Base-by-base conservation (phyloP, 306 rosid genomes). In the Prosopis cineraria region DNA sequence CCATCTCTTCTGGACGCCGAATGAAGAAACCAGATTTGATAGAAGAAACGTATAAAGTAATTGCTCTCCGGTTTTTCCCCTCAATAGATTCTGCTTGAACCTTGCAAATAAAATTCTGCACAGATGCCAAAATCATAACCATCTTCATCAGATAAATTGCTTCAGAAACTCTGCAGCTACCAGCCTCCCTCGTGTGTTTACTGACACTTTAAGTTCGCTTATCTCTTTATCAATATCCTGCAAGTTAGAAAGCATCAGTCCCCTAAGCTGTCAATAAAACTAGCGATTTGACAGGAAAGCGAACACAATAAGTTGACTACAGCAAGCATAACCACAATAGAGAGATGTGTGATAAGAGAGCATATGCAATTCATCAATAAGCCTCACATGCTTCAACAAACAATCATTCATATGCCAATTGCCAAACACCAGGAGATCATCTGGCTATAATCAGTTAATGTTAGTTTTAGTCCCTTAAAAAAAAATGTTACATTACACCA, bases 161-260 rank as follows among this genome's bases (percentile, higher is more conserved):
- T 91, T 92, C 87, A 95, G 78, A 84, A 92, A 95, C 87, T 92
- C 98, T 2, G 98, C 87, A 39, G 98, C 98, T 29, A 92, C 98
- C 41, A 95, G 93, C 89, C 98, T 92, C 75, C 98, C 98, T 24
- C 98, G 72, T 6, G 98, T 95, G 86, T 95, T 92, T 78, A 95
- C 93, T 1, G 98, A 92, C 97, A 92, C 88, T 86, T 95, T 95
- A 50, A 92, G 94, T 74, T 95, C 98, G 37, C 95, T 87, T 29
- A 91, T 95, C 90, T 95, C 98, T 81, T 89, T 92, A 53, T 95
- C 98, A 14, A 91, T 95, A 81, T 95, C 98, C 98, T 95, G 91
- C 79, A 83, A 77, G 44, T 55, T 25, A 67, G 74, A 72, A 66
- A 25, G 37, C 75, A 66, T 74, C 53, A 64, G 59, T 71, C 56